A percentile compares a stretch with the other conserved stretches of the same genome.
These are phyloP conservation scores for Clavulina sp. DNA, from an alignment of 768 basidiomycete species.

Conservation along the genomic window DNA sequence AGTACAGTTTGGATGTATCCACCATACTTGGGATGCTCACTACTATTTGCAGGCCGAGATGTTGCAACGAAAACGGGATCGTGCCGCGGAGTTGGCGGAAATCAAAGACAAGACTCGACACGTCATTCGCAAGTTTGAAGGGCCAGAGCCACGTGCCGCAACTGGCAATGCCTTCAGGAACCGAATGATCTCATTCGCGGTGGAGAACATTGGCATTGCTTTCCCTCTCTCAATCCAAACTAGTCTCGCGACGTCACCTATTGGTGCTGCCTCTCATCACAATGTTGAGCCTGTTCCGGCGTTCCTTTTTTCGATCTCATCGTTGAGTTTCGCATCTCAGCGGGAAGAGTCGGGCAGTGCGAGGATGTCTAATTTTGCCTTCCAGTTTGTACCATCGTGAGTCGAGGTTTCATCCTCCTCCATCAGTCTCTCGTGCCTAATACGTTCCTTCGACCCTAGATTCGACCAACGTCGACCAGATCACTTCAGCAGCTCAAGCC, in stretches of 20 bases:
- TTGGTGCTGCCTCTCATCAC: neutral
- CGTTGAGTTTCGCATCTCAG: slow-evolving; percentile 52
- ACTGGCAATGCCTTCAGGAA: slow-evolving; percentile 20
- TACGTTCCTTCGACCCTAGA: slow-evolving; percentile 27
- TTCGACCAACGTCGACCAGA: slow-evolving; percentile 57
- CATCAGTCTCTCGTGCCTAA: neutral
- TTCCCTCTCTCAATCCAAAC: slow-evolving; percentile 52
- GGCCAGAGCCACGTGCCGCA: slow-evolving; percentile 5
- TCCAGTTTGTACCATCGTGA: slow-evolving; percentile 73
- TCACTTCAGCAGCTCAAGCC: slow-evolving; percentile 55
- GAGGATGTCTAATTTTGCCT: slow-evolving; percentile 49
- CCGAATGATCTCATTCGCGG: slow-evolving; percentile 20
- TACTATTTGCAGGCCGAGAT: slow-evolving; percentile 46
- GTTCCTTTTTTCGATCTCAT: slow-evolving; percentile 69
- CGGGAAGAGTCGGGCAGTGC: slow-evolving; percentile 67
- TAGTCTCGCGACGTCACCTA: slow-evolving; percentile 32
- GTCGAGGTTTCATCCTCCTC: slow-evolving; percentile 12
- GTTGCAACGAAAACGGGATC: slow-evolving; percentile 49
- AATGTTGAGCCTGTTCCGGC: slow-evolving; percentile 33
- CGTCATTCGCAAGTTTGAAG: slow-evolving; percentile 58
- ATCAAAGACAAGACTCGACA: slow-evolving; percentile 68
- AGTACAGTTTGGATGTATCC: neutral
- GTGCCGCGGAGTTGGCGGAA: slow-evolving; percentile 57
- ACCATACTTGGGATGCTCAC: neutral
- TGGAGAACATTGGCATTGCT: slow-evolving; percentile 64